Evolutionary conservation across 208 protist genomes (phyloP), one percentile per base, ranked within the genome.

Genomic region (Leishmania gerbilli): DNA sequence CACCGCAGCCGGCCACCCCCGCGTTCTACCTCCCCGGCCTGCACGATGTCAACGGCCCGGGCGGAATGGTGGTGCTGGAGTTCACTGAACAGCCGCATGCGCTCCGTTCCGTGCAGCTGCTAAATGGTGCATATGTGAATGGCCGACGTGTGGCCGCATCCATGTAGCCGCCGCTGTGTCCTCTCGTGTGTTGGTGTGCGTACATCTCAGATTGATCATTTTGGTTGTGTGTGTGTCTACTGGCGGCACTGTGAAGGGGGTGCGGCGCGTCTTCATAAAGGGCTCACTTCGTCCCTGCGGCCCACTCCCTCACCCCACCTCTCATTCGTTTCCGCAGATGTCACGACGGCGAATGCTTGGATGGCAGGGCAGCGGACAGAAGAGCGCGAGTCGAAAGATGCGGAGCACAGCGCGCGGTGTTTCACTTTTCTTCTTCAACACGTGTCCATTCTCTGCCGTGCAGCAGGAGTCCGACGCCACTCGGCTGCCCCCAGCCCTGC

Each of bases 111-210:
- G 86, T 88, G 76, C 75, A 83, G 65, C 71, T 86, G 71, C 71
- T 97, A 31, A 89, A 97, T 62, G 93, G 93, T 7, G 90, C 88
- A n/a, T 86, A 80, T 72, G 47, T 97, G 21, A 97, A 97, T 71
- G 93, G 93, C 0, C 86, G 87, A 37, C 79, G 83, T n/a, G 87
- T 96, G 15, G 84, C 83, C 21, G 93, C 93, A 9, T 86, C 88
- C 15, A 76, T 93, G 83, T 88, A 81, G 68, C 31, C 31, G 11
- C n/a, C 58, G 27, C 24, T 58, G 71, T 56, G 71, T 31, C 7
- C 15, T 8, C 51, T 24, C 51, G 45, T 3, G 47, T 11, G 42
- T 76, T 34, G 11, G 51, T 76, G 27, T 64, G 72, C n/a, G 71
- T 55, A 6, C 21, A 31, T 31, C 8, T 64, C 19, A n/a, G 24